Evolutionary conservation across 2,329 filamentous ascomycete species (phyloP).

Genomic region (Botrytis cinerea): DNA sequence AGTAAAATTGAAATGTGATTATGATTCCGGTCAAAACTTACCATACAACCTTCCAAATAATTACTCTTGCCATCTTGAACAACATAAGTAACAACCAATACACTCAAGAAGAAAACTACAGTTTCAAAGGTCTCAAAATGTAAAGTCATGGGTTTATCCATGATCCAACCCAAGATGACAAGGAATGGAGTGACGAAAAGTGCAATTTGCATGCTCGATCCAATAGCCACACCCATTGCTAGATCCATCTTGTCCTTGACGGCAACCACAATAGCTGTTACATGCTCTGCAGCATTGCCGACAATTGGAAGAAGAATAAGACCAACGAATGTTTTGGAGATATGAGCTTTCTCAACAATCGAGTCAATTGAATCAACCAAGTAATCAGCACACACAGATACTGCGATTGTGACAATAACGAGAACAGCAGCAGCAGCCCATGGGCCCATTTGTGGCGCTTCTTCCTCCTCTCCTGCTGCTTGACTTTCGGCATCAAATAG

Average conservation of each 20-base stretch:
- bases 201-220: constrained; percentile 79
- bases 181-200: constrained; percentile 78
- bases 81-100: constrained; percentile 72
- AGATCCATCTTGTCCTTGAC: constrained; percentile 74
- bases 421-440: constrained; percentile 51
- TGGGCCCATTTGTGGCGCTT: constrained; percentile 22
- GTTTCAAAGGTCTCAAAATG: constrained; percentile 82
- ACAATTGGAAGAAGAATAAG: constrained; percentile 77
- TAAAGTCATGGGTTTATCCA: constrained; percentile 67
- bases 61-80: constrained; percentile 85
- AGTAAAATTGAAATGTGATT: not conserved
- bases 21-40: constrained; percentile 18
- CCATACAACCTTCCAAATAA: constrained; percentile 78
- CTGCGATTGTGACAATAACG: constrained; percentile 65
- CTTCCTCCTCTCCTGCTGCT: constrained; percentile 29
- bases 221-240: constrained; percentile 77
- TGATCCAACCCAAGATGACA: constrained; percentile 76
- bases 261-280: constrained; percentile 75
- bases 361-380: constrained; percentile 74
- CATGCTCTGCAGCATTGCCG: constrained; percentile 77
- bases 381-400: constrained; percentile 73
- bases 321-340: constrained; percentile 79
- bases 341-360: constrained; percentile 66
- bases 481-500: constrained; percentile 63
- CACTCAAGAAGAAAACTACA: constrained; percentile 73